Conservation (phyloP, 1,139 yeast genomes). For the Blastobotrys petasosporus region DNA sequence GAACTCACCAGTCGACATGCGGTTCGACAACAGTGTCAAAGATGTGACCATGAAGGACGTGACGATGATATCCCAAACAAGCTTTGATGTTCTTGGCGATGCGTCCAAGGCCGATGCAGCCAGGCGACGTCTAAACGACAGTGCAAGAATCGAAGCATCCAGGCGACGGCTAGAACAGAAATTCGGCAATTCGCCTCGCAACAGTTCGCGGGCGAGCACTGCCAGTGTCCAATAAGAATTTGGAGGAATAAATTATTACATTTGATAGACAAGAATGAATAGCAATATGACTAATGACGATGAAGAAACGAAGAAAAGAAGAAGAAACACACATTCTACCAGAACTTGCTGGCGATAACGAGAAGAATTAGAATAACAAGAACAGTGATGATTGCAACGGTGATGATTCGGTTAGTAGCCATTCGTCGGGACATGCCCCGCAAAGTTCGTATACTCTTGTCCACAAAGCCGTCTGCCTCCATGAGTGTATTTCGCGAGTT, state of each 20-base stretch:
- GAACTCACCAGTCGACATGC: neutral
- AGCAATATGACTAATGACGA: neutral
- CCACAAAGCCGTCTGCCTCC: slow-evolving; percentile 92
- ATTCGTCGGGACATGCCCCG: slow-evolving; percentile 88
- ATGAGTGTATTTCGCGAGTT: slow-evolving; percentile 78
- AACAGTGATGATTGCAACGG: slow-evolving; percentile 92
- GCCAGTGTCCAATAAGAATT: neutral
- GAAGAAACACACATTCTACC: slow-evolving; percentile 36
- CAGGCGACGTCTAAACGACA: neutral
- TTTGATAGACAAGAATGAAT: neutral
- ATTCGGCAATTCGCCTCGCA: no score
- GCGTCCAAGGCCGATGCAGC: neutral
- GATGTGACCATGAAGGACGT: slow-evolving; percentile 4
- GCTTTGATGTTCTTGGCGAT: slow-evolving; percentile 3
- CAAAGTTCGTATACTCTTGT: slow-evolving; percentile 78
- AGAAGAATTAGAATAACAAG: slow-evolving; percentile 75
- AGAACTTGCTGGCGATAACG: slow-evolving; percentile 81
- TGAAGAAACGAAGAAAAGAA: neutral
- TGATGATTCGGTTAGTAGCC: slow-evolving; percentile 90
- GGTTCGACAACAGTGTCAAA: neutral
- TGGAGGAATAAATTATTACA: neutral
- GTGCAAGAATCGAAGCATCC: no score
- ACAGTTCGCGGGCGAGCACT: neutral
- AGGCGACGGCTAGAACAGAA: no score
- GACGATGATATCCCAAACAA: neutral